Percentiles rank a stretch among this genome's conserved stretches.
Evolutionary conservation across 805 yeast genomes (phyloP).

Genomic region (Sugiyamaella mastotermitis): DNA sequence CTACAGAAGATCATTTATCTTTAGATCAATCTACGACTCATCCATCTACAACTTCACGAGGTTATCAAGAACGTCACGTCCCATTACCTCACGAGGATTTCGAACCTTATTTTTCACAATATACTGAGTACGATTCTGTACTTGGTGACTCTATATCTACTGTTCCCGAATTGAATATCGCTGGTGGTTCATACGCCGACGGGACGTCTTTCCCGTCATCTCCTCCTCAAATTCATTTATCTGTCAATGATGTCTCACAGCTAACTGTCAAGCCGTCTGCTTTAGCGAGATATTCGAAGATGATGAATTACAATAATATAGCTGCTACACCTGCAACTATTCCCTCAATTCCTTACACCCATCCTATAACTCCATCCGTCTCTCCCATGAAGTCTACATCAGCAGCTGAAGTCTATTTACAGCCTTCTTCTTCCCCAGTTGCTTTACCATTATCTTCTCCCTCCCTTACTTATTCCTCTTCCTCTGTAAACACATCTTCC

Average conservation of each 20-base stretch:
- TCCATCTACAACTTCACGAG: constrained; percentile 5
- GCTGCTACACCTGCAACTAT: constrained; percentile 15
- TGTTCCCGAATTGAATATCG: constrained; percentile 60
- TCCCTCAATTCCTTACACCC: constrained; percentile 1
- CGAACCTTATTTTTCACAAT: constrained; percentile 39
- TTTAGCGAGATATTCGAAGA: constrained; percentile 20
- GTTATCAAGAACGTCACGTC: constrained; percentile 22
- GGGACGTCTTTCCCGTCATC: constrained; percentile 6
- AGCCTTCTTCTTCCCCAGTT: constrained; percentile 7
- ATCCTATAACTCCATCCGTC: constrained; percentile 1
- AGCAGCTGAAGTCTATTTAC: constrained; percentile 8
- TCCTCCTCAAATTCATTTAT: constrained; percentile 4
- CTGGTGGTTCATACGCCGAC: constrained; percentile 24
- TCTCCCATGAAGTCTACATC: constrained; percentile 8
- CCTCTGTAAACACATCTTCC: constrained; percentile 2
- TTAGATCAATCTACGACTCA: no score
- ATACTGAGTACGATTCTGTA: constrained; percentile 40
- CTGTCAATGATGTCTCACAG: constrained; percentile 6
- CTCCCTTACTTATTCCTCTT: constrained; percentile 8
- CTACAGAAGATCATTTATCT: not conserved
- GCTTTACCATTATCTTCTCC: constrained; percentile 8
- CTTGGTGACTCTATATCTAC: constrained; percentile 49
- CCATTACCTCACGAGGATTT: constrained; percentile 53
- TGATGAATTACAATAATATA: constrained; percentile 19
- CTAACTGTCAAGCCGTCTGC: constrained; percentile 19